A percentile compares a stretch with the other conserved stretches of the same genome.
phyloP scores from a whole-genome alignment of 2,329 filamentous ascomycete genomes.

The Macrophomina pseudophaseolina region DNA sequence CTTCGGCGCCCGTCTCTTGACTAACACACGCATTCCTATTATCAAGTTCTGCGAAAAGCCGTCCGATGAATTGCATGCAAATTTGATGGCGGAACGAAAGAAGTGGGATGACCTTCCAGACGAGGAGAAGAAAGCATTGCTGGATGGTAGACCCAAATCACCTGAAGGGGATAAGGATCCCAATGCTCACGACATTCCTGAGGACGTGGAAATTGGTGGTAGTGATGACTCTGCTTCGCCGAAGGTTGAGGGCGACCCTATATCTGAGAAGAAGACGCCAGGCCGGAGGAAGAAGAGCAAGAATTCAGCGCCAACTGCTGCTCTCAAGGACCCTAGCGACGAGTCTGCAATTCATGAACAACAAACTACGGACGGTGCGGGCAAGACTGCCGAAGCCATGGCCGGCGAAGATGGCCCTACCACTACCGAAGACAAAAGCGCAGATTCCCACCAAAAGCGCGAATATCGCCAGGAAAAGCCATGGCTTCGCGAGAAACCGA shows the following conservation, averaged over 20 bases:
- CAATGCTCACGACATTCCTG: neutral
- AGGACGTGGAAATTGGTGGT: neutral
- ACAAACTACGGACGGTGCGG: neutral
- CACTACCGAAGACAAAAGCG: neutral
- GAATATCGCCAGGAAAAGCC: conserved; percentile 35
- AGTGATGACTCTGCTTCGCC: neutral
- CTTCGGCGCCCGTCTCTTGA: conserved; percentile 76
- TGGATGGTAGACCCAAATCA: conserved; percentile 14
- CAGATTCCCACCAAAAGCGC: neutral
- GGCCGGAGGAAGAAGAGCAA: neutral
- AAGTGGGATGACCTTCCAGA: conserved; percentile 70
- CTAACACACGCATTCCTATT: conserved; percentile 81
- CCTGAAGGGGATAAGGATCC: neutral
- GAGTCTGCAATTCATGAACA: neutral
- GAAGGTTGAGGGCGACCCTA: neutral
- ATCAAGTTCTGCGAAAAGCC: conserved; percentile 84
- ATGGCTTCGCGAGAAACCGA: conserved; percentile 54
- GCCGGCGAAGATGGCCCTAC: neutral
- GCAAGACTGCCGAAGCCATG: neutral
- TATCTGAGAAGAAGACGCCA: neutral
- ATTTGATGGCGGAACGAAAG: conserved; percentile 67
- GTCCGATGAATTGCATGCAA: conserved; percentile 62
- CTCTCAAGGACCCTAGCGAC: neutral
- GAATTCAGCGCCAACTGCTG: neutral
- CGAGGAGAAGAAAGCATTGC: conserved; percentile 47